phyloP scores from a whole-genome alignment of 305 asterid species.

The Solanum chacoense region DNA sequence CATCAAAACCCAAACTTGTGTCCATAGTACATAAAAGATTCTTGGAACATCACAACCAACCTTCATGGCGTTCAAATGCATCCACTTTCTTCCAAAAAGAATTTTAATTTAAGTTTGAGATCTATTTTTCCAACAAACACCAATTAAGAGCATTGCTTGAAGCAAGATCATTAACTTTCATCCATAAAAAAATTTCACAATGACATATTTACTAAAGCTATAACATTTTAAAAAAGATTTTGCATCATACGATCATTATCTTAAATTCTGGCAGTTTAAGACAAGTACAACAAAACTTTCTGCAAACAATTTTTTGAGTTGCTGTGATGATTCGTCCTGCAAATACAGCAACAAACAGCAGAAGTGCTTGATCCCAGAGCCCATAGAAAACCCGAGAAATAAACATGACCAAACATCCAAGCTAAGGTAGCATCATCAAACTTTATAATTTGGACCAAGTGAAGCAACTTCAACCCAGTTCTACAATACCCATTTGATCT shows the following conservation, averaged over 20 bases:
- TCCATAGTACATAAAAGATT: neutral
- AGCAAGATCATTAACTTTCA: neutral
- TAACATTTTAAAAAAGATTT: neutral
- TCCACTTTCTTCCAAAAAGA: neutral
- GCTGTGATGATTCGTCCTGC: neutral
- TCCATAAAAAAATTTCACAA: neutral
- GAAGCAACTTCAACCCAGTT: neutral
- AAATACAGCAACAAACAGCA: neutral
- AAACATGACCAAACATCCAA: neutral
- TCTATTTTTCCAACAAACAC: neutral
- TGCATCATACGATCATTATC: neutral
- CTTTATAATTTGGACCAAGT: neutral
- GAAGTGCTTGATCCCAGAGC: neutral
- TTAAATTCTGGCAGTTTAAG: neutral
- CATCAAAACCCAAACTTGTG: neutral
- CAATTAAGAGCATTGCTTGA: neutral
- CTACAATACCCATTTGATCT: neutral
- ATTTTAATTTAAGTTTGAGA: neutral
- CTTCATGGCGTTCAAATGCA: neutral
- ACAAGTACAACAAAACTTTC: neutral
- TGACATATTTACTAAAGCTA: neutral
- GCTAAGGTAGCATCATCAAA: neutral
- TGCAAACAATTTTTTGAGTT: neutral
- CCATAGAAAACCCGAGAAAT: neutral
- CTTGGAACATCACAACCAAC: neutral